Base-by-base conservation (phyloP, 2,329 filamentous ascomycete species). In the Pseudogymnoascus sp. region DNA sequence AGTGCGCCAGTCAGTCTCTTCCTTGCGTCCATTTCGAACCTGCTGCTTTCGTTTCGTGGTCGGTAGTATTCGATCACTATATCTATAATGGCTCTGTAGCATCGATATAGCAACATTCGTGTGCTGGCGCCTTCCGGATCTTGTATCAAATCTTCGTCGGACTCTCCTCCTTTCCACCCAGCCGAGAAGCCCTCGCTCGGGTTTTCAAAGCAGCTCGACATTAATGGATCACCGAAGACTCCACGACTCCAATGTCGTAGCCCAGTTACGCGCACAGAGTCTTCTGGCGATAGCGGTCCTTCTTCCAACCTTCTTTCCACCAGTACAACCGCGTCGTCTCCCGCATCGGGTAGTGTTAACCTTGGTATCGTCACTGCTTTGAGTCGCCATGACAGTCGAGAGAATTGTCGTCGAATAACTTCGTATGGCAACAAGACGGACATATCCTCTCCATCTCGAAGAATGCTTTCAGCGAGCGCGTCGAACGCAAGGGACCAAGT, bases 361-460 rank as follows among this genome's bases (percentile, higher is more conserved):
- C 81, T 75, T 1, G 84, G 78, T 11, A 74, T 72, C 4, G 73
- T 80, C 2, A 88, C 80, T 4, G 76, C 76, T 62, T 86, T 82
- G 3, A 89, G 73, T 2, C 80, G 63, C 62, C 80, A 76, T 10
- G 76, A 72, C 26, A 85, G 76, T 10, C 81, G 77, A 38, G 75
- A 70, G 62, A 83, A 81, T n/a, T 84, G 81, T 11, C 73, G 72
- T 59, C 85, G 77, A 2, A 88, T 79, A 4, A 77, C 72, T 24
- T 79, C 76, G 67, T 88, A 88, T 3, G 80, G 79, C n/a, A 88
- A 74, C 24, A 80, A 78, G 3, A 88, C 77, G 0, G 79, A 78
- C 75, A 83, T 78, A 66, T 87, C 84, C 70, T 88, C 85, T 0
- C 79, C 83, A 66, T 88, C 86, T 8, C 83, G 76, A 16, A 88